phyloP scores from a whole-genome alignment of 192 early-diverging fungal genomes.

The Mortierella hygrophila region DNA sequence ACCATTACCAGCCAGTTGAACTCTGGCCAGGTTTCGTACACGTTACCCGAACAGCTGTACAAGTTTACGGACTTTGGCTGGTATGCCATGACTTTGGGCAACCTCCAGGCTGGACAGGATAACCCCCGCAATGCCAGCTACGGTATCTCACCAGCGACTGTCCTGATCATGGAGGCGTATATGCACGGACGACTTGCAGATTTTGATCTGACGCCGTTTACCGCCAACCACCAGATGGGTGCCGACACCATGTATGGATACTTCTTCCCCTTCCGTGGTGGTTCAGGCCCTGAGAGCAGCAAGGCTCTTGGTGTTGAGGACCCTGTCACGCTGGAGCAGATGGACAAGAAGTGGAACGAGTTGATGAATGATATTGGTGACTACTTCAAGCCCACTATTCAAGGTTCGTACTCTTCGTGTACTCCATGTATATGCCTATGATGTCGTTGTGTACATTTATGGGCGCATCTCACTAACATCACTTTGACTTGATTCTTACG shows the following conservation, averaged over 20 bases:
- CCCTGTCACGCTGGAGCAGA: conserved; percentile 17
- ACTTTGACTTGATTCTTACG: not conserved
- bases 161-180: conserved; percentile 24
- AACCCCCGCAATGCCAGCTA: no score
- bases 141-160: conserved; percentile 11
- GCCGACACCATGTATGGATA: conserved; percentile 5
- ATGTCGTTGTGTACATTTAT: not conserved
- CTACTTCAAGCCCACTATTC: conserved; percentile 12
- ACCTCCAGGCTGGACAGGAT: not conserved
- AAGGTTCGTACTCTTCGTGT: conserved; percentile 16
- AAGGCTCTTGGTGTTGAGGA: not conserved
- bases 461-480: not conserved
- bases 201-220: conserved; percentile 27
- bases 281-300: not conserved
- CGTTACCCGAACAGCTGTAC: not conserved
- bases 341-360: conserved; percentile 24
- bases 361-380: not conserved
- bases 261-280: conserved; percentile 8
- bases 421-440: not conserved
- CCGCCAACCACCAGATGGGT: not conserved
- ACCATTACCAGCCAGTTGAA: not conserved
- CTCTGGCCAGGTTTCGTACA: not conserved
- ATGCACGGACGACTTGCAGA: conserved; percentile 20
- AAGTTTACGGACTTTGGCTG: conserved; percentile 4
- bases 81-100: conserved; percentile 7